These are phyloP conservation scores for Fusarium pseudocircinatum DNA, from an alignment of 2,329 filamentous ascomycete genomes.

Conservation along the genomic window DNA sequence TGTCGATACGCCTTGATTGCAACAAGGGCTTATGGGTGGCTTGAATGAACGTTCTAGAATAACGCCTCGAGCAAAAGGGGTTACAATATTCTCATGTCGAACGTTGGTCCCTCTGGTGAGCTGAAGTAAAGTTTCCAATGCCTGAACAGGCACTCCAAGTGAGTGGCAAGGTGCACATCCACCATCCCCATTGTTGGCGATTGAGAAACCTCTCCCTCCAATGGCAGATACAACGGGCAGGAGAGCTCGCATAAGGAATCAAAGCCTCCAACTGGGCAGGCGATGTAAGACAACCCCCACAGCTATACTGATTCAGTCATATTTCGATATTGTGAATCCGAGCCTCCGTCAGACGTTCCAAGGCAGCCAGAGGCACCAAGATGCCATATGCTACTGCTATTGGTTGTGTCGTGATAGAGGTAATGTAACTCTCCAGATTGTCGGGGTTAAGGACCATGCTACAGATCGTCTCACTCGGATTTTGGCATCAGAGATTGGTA, in stretches of 20 bases:
- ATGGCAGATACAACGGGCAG: neutral
- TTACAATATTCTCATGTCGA: neutral
- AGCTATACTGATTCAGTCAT: conserved; percentile 16
- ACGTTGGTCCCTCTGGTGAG: neutral
- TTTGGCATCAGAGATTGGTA: conserved; percentile 44
- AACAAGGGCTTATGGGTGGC: conserved; percentile 1
- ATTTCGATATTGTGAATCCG: neutral
- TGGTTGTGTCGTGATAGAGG: conserved; percentile 1
- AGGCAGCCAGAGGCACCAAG: neutral
- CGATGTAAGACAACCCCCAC: conserved; percentile 29
- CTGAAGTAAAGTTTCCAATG: neutral
- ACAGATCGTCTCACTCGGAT: conserved; percentile 5
- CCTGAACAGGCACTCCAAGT: neutral
- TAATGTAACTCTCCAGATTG: conserved; percentile 14
- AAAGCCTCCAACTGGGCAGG: neutral
- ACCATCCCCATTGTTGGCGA: neutral
- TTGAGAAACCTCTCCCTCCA: neutral
- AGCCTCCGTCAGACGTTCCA: conserved; percentile 14
- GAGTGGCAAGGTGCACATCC: neutral
- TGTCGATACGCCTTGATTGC: neutral
- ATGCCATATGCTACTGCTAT: neutral
- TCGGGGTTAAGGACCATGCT: conserved; percentile 12
- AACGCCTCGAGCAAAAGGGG: neutral
- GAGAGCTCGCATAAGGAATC: neutral
- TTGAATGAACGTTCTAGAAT: conserved; percentile 20